Evolutionary conservation across 306 rosid genomes (phyloP), one percentile per base, ranked within the genome.

Genomic region (Oemleria cerasiformis): DNA sequence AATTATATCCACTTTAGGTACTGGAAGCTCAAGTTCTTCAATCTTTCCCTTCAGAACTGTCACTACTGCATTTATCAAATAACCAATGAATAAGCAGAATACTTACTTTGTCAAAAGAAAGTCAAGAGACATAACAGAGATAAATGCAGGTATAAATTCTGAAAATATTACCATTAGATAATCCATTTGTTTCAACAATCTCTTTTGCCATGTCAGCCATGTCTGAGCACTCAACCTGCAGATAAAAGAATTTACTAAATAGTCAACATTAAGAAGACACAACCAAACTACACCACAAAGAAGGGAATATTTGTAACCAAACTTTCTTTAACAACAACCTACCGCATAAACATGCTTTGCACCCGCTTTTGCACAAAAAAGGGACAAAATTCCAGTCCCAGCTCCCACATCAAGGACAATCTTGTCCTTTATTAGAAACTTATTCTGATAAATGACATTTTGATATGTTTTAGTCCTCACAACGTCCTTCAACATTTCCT

Each of bases 351-450:
- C 96, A 81, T 95, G 99, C 57, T 81, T 63, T 51, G 99, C 99
- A 73, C 97, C 99, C 7, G 96, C 99, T 79, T 89, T 95, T 17
- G 97, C 99, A 75, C 99, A 95, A 65, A 95, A 95, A 43, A 95
- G 85, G 42, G 99, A 95, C 79, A 95, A 81, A 85, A 95, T 95
- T 44, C 97, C 99, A 63, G 99, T 95, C 71, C 99, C 99, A 25
- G 99, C 99, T 75, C 99, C 99, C 38, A 91, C 99, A 77, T 95
- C 99, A 69, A 95, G 99, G 75, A 95, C 97, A n/a, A 95, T 78
- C 77, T 95, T 95, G 77, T 95, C 60, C 86, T 88, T 89, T 48
- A 91, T 78, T 38, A 95, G 84, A 75, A 95, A 95, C 75, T 76
- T 85, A 73, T 95, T 95, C 81, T 91, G 99, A 83, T 95, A 95